Evolutionary conservation across 2,329 filamentous ascomycete species (phyloP).

Genomic region (Pseudogymnoascus sp.): DNA sequence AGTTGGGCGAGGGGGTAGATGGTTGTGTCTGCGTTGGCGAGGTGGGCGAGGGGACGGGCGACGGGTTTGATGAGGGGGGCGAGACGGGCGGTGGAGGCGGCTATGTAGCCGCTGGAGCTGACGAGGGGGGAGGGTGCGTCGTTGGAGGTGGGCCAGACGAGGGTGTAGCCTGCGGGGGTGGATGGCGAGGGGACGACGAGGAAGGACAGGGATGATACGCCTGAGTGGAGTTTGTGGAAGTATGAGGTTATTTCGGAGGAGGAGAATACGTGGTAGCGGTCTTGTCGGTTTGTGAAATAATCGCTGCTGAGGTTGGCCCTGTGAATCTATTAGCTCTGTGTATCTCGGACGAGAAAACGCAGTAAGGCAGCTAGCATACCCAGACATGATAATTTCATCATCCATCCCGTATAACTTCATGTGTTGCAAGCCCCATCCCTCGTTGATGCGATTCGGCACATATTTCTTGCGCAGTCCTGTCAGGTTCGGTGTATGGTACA

Average conservation of each 20-base stretch:
- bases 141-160: constrained; percentile 72
- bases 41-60: constrained; percentile 16
- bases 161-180: constrained; percentile 48
- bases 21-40: constrained; percentile 48
- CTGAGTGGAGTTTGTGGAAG: constrained; percentile 69
- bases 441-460: constrained; percentile 85
- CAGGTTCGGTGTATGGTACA: constrained; percentile 97
- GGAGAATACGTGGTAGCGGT: constrained; percentile 86
- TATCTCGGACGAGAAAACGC: not conserved
- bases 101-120: constrained; percentile 61
- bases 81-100: constrained; percentile 60
- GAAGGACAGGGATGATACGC: constrained; percentile 76
- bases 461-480: constrained; percentile 77
- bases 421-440: constrained; percentile 96
- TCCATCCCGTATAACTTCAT: constrained; percentile 98
- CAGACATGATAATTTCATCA: constrained; percentile 90
- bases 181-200: constrained; percentile 57
- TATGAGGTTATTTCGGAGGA: constrained; percentile 75
- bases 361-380: constrained; percentile 40
- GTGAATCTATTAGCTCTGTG: not conserved
- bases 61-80: constrained; percentile 56
- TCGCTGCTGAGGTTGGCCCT: constrained; percentile 84
- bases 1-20: constrained; percentile 86
- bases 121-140: constrained; percentile 67
- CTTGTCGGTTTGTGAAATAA: constrained; percentile 94